Evolutionary conservation across 2,329 filamentous ascomycete species (phyloP), one percentile per base, ranked within the genome.

Genomic region (Colletotrichum karsti): DNA sequence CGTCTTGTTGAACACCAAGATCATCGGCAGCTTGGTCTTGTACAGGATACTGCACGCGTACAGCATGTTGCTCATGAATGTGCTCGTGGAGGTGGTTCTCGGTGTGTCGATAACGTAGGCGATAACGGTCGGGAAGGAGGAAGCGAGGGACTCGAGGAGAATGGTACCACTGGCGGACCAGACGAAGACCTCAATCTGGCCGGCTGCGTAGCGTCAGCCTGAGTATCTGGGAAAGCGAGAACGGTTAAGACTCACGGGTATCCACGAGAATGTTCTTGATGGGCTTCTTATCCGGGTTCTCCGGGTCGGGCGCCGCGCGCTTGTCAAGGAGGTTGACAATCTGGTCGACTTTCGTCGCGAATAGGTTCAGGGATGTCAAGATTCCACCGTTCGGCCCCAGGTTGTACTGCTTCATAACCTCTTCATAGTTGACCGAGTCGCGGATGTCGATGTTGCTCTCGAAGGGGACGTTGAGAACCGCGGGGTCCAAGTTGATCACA

Each of bases 11-110:
- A 99, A 98, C 10, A 99, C 96, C 7, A 99, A 84, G 60, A 99
- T 97, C 96, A 99, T 99, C 24, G 96, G 96, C 0, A 99, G 86
- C 78, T 97, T 97, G 2, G 95, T 98, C 85, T 98, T 98, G 88
- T 99, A 99, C 15, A 99, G 88, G 71, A 99, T 99, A 68, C 93
- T 97, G 85, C 96, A 98, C 22, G 96, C 96, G 80, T 99, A 99
- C 46, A 99, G 90, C 96, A 99, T 99, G 82, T 99, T 99, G 78
- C 93, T 97, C 96, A 99, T 99, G 81, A 99, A 99, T 0, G 96
- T 99, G 70, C 92, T 95, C 0, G 96, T 98, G 41, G 94, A 97
- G 37, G 92, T 90, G 13, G 95, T 97, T 60, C 96, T 91, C 4
- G 97, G 96, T 2, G 96, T 99, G 80, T 99, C 96, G 79, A 99